A percentile compares a stretch with the other conserved stretches of the same genome.
Evolutionary conservation across 2,329 filamentous ascomycete genomes (phyloP).

Genomic region (Microascus cirrosus): DNA sequence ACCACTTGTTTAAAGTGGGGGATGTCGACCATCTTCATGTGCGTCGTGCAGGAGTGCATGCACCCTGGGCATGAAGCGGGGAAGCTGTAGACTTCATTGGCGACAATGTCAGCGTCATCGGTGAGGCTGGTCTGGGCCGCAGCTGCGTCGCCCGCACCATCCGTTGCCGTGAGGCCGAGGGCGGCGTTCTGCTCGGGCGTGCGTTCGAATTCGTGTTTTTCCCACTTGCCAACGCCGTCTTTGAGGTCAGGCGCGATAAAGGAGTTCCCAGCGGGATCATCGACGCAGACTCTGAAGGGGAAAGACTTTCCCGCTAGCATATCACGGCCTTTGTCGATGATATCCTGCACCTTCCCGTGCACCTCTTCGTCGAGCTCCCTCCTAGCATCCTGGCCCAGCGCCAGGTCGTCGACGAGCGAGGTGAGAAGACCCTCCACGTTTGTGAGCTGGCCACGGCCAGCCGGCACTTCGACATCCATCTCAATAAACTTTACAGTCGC

Average conservation of each 20-base stretch:
- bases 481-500: slow-evolving; percentile 81
- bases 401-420: slow-evolving; percentile 70
- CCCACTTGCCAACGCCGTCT: slow-evolving; percentile 77
- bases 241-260: slow-evolving; percentile 85
- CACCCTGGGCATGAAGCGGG: slow-evolving; percentile 88
- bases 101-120: slow-evolving; percentile 68
- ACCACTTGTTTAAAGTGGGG: slow-evolving; percentile 97
- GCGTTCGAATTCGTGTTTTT: slow-evolving; percentile 71
- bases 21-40: slow-evolving; percentile 99
- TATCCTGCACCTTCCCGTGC: slow-evolving; percentile 62
- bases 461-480: slow-evolving; percentile 84
- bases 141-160: slow-evolving; percentile 39
- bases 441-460: slow-evolving; percentile 81
- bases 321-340: slow-evolving; percentile 61
- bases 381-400: slow-evolving; percentile 69
- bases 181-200: slow-evolving; percentile 77
- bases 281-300: slow-evolving; percentile 78
- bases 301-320: slow-evolving; percentile 72
- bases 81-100: slow-evolving; percentile 86
- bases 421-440: slow-evolving; percentile 84
- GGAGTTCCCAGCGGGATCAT: slow-evolving; percentile 91
- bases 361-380: slow-evolving; percentile 70
- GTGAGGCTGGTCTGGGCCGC: slow-evolving; percentile 28
- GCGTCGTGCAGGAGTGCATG: slow-evolving; percentile 72
- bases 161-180: slow-evolving; percentile 62